phyloP scores from a whole-genome alignment of 352 stramenopile species.

The Globisporangium parvum region DNA sequence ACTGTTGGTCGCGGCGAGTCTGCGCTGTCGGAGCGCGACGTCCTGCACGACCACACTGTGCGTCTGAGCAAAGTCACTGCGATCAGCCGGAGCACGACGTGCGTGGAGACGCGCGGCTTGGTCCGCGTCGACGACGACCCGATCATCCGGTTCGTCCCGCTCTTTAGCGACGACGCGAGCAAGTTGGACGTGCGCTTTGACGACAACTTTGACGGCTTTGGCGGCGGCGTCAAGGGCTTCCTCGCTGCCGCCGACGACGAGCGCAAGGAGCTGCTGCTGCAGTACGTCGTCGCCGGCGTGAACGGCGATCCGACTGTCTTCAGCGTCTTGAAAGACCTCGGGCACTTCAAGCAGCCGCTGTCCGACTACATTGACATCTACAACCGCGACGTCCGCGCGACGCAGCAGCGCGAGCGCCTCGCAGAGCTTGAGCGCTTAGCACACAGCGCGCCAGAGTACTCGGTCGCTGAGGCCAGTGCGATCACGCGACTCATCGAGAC shows the following conservation, averaged over 20 bases:
- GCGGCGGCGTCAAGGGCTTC: slow-evolving; percentile 23
- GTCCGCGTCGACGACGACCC: slow-evolving; percentile 68
- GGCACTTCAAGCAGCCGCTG: slow-evolving; percentile 44
- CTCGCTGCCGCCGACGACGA: slow-evolving; percentile 59
- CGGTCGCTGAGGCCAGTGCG: neutral
- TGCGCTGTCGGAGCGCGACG: slow-evolving; percentile 20
- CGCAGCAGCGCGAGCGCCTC: slow-evolving; percentile 13
- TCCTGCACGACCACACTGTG: slow-evolving; percentile 31
- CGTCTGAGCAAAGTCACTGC: slow-evolving; percentile 34
- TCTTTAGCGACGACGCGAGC: slow-evolving; percentile 29
- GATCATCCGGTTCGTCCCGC: slow-evolving; percentile 74
- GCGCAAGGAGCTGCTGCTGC: slow-evolving; percentile 54
- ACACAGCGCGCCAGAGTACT: slow-evolving; percentile 1
- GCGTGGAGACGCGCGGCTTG: slow-evolving; percentile 39
- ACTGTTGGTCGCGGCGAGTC: slow-evolving; percentile 39
- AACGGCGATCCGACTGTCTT: slow-evolving; percentile 37
- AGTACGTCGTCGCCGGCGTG: slow-evolving; percentile 39
- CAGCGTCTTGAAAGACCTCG: slow-evolving; percentile 35
- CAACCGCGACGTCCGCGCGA: slow-evolving; percentile 18
- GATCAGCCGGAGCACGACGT: slow-evolving; percentile 63
- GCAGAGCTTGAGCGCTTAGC: slow-evolving; percentile 10
- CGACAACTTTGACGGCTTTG: slow-evolving; percentile 30
- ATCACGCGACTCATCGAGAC: slow-evolving; percentile 1
- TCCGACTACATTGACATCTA: slow-evolving; percentile 53
- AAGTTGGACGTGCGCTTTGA: slow-evolving; percentile 17